Evolutionary conservation across 2,329 filamentous ascomycete species (phyloP).

Genomic region (Colletotrichum tofieldiae): DNA sequence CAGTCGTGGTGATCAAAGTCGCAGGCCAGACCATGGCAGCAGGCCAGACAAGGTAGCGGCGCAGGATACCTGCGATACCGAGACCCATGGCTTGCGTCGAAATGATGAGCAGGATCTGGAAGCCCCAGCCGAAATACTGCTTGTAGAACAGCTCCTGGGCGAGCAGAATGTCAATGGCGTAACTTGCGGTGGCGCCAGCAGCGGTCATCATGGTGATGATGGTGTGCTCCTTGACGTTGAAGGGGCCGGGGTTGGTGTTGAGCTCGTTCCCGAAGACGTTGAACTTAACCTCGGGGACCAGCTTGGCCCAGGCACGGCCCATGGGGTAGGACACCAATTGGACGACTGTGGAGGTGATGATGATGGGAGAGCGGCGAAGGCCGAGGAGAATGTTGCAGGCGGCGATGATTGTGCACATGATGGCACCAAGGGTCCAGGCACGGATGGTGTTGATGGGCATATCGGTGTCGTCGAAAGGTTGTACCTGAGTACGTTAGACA

Average conservation of each 20-base stretch:
- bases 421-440: slow-evolving; percentile 71
- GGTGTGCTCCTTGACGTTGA: slow-evolving; percentile 66
- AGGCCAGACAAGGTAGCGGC: slow-evolving; percentile 68
- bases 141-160: slow-evolving; percentile 65
- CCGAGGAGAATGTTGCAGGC: slow-evolving; percentile 70
- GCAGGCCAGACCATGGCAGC: slow-evolving; percentile 73
- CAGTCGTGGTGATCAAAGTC: slow-evolving; percentile 67
- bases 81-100: slow-evolving; percentile 72
- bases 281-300: slow-evolving; percentile 52
- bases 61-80: slow-evolving; percentile 68
- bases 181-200: slow-evolving; percentile 53
- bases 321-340: slow-evolving; percentile 69
- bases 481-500: slow-evolving; percentile 40
- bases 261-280: slow-evolving; percentile 51
- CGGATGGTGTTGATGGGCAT: slow-evolving; percentile 71
- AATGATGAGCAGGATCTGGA: slow-evolving; percentile 68
- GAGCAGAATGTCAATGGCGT: slow-evolving; percentile 59
- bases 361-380: slow-evolving; percentile 65
- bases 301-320: slow-evolving; percentile 53
- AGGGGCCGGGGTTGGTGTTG: slow-evolving; percentile 58
- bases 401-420: slow-evolving; percentile 72
- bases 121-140: slow-evolving; percentile 64
- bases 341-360: slow-evolving; percentile 68
- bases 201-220: slow-evolving; percentile 64
- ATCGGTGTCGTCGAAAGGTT: slow-evolving; percentile 61